These are phyloP conservation scores for Funneliformis mosseae DNA, from an alignment of 192 early-diverging fungal genomes.

Conservation along the genomic window DNA sequence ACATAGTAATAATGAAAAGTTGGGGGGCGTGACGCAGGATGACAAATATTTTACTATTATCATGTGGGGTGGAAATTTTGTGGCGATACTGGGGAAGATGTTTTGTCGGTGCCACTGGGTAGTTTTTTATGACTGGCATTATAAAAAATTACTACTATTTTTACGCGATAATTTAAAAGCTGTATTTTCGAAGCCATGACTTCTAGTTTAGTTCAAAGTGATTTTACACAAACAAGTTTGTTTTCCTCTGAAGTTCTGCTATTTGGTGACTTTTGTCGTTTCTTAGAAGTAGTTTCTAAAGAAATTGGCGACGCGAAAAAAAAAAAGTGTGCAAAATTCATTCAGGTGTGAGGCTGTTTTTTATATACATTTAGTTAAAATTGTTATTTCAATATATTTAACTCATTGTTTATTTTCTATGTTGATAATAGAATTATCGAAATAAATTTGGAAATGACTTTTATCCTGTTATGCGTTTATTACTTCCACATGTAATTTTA, in stretches of 20 bases:
- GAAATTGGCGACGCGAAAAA: conserved; percentile 17
- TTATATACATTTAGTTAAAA: background rate
- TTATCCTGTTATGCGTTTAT: conserved; percentile 42
- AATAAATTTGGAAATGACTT: conserved; percentile 4
- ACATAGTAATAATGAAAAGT: no score
- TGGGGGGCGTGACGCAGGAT: no score
- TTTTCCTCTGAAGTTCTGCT: background rate
- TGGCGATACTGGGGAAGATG: no score
- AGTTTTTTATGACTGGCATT: no score
- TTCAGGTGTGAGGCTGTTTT: background rate
- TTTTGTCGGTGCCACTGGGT: no score
- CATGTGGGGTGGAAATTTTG: no score
- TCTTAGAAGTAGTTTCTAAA: conserved; percentile 8
- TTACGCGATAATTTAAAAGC: no score
- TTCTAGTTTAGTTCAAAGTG: background rate
- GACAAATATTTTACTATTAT: no score
- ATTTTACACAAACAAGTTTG: background rate
- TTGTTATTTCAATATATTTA: background rate
- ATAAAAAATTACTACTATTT: no score
- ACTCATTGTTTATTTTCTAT: no score
- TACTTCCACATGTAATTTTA: conserved; percentile 42
- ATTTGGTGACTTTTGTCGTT: conserved; percentile 21
- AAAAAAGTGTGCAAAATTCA: background rate
- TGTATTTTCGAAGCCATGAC: no score
- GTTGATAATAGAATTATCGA: conserved; percentile 11